Evolutionary conservation across 108 stramenopile species (phyloP).

Genomic region (Mediolabrus comicus): DNA sequence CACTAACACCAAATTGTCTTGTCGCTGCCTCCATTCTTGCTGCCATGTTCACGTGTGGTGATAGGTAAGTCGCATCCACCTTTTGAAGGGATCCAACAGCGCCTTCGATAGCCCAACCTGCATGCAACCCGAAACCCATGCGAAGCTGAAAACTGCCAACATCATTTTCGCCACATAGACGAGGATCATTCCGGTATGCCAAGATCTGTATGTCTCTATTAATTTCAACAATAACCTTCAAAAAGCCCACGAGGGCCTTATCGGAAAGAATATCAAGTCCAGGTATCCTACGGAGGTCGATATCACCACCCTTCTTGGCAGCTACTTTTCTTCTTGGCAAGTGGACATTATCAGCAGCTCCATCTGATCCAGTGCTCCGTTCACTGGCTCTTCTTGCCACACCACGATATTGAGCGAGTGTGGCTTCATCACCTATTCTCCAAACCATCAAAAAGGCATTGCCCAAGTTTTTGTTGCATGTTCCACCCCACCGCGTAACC

Average conservation of each 20-base stretch:
- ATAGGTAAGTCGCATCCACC: constrained; percentile 96
- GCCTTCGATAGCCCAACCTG: constrained; percentile 96
- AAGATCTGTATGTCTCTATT: constrained; percentile 71
- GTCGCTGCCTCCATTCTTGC: constrained; percentile 91
- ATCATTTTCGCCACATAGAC: constrained; percentile 29
- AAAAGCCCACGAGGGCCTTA: constrained; percentile 79
- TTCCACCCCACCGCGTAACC: constrained; percentile 86
- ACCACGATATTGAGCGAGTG: constrained; percentile 25
- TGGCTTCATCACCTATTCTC: constrained; percentile 78
- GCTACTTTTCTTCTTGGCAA: neutral
- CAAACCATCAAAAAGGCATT: constrained; percentile 93
- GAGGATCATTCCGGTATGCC: constrained; percentile 62
- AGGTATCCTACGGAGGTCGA: constrained; percentile 49
- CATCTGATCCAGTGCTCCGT: constrained; percentile 3
- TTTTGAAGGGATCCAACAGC: constrained; percentile 92
- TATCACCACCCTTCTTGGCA: neutral
- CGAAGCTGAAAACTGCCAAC: constrained; percentile 27
- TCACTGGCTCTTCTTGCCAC: constrained; percentile 7
- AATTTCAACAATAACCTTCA: constrained; percentile 79
- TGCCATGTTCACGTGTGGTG: constrained; percentile 95
- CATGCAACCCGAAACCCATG: constrained; percentile 92
- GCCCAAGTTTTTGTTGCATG: constrained; percentile 96
- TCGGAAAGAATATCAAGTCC: constrained; percentile 79
- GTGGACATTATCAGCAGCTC: neutral
- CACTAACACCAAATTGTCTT: constrained; percentile 84